phyloP scores from a whole-genome alignment of 2,329 filamentous ascomycete genomes.

The Botryotinia convoluta region DNA sequence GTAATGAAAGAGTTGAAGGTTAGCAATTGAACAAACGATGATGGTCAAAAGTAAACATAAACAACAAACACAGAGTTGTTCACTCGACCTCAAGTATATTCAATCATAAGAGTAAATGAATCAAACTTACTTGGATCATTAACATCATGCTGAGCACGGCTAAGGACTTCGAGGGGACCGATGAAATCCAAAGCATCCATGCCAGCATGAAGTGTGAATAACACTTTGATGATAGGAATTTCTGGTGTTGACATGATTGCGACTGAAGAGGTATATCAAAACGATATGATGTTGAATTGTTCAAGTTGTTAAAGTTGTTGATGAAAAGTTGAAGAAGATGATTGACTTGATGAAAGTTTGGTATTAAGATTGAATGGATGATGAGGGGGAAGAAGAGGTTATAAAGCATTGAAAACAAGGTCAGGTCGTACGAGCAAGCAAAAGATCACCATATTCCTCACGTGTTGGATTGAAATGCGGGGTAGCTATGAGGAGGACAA shows the following conservation, averaged over 20 bases:
- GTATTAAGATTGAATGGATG: background rate
- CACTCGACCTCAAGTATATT: background rate
- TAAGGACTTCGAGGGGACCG: slow-evolving; percentile 58
- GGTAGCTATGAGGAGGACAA: slow-evolving; percentile 11
- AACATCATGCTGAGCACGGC: slow-evolving; percentile 51
- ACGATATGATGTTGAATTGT: background rate
- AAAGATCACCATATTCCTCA: slow-evolving; percentile 16
- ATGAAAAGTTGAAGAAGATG: background rate
- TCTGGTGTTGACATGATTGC: slow-evolving; percentile 38
- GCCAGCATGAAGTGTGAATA: slow-evolving; percentile 53
- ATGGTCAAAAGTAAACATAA: slow-evolving; percentile 4
- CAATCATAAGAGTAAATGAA: slow-evolving; percentile 11
- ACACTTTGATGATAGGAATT: slow-evolving; percentile 52
- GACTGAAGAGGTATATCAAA: background rate
- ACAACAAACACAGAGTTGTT: background rate
- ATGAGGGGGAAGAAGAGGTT: background rate
- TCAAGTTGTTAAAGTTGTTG: background rate
- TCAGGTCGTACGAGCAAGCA: slow-evolving; percentile 12
- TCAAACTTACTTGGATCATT: slow-evolving; percentile 48
- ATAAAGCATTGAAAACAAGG: background rate
- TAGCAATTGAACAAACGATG: background rate
- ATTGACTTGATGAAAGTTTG: background rate
- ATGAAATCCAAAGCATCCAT: slow-evolving; percentile 57
- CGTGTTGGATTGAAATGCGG: slow-evolving; percentile 22
- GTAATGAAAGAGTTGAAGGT: background rate